Percentiles rank a stretch among this genome's conserved stretches.
Conservation (phyloP, 352 stramenopile genomes). For the Phytophthora nicotianae region DNA sequence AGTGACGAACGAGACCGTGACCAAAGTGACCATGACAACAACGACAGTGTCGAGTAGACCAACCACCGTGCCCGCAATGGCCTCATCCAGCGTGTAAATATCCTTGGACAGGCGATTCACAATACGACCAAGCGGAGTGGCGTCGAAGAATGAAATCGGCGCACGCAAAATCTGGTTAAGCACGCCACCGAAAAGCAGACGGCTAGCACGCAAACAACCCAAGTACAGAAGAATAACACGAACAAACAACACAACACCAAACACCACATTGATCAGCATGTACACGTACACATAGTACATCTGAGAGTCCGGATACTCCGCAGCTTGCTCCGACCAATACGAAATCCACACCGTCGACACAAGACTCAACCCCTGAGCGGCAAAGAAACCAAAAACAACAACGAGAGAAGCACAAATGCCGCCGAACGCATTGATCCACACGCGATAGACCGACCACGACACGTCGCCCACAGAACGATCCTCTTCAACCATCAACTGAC, state of each 20-base stretch:
- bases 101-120: conserved; percentile 74
- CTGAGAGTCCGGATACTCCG: conserved; percentile 55
- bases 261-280: conserved; percentile 70
- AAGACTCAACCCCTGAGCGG: conserved; percentile 55
- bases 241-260: conserved; percentile 64
- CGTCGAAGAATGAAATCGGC: conserved; percentile 60
- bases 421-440: conserved; percentile 74
- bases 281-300: conserved; percentile 89
- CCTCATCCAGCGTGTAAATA: conserved; percentile 60
- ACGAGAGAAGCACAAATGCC: conserved; percentile 50
- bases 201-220: conserved; percentile 60
- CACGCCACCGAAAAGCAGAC: conserved; percentile 66
- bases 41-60: conserved; percentile 27
- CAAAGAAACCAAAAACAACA: conserved; percentile 60
- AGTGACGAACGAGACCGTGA: conserved; percentile 24
- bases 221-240: conserved; percentile 68
- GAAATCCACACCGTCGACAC: conserved; percentile 91
- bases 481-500: conserved; percentile 71
- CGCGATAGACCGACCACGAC: conserved; percentile 62
- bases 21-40: conserved; percentile 18
- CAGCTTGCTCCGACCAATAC: conserved; percentile 90
- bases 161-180: conserved; percentile 59
- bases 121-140: conserved; percentile 67
- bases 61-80: conserved; percentile 36
- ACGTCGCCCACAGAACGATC: conserved; percentile 79